These are phyloP conservation scores for Metschnikowia matae DNA, from an alignment of 805 yeast species.

Conservation along the genomic window DNA sequence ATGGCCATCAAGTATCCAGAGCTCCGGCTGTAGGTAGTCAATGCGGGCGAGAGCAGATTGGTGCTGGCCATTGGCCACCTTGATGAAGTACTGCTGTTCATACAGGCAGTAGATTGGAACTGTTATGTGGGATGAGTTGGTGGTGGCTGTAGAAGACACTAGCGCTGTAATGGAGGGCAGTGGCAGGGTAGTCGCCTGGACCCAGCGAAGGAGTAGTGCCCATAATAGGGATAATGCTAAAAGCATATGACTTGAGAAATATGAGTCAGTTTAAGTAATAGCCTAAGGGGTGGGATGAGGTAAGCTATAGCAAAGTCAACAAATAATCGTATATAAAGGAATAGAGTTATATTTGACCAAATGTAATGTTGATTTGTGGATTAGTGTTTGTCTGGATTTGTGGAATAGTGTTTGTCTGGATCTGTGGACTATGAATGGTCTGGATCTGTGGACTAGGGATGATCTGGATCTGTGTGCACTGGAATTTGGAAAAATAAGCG, in stretches of 20 bases:
- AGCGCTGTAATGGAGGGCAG: background rate
- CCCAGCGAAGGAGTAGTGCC: background rate
- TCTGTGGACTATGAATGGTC: no score
- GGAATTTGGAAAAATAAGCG: no score
- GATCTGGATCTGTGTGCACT: no score
- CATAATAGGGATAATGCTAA: background rate
- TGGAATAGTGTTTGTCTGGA: no score
- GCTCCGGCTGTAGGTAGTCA: conserved; percentile 35
- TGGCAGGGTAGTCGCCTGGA: background rate
- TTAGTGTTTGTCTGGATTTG: no score
- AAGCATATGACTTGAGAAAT: background rate
- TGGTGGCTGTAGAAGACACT: background rate
- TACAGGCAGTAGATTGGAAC: conserved; percentile 14
- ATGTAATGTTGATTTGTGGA: no score
- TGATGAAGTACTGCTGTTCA: conserved; percentile 19
- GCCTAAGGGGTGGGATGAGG: no score
- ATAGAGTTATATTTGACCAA: no score
- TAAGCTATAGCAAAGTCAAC: no score
- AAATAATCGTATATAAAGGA: no score
- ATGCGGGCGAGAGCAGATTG: conserved; percentile 21
- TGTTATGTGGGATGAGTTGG: conserved; percentile 4
- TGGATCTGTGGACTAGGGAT: no score
- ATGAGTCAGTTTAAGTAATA: no score
- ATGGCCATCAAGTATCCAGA: conserved; percentile 34
- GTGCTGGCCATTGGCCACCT: conserved; percentile 10